Evolutionary conservation across 2,329 filamentous ascomycete genomes (phyloP).

Genomic region (Epichloe baconii): DNA sequence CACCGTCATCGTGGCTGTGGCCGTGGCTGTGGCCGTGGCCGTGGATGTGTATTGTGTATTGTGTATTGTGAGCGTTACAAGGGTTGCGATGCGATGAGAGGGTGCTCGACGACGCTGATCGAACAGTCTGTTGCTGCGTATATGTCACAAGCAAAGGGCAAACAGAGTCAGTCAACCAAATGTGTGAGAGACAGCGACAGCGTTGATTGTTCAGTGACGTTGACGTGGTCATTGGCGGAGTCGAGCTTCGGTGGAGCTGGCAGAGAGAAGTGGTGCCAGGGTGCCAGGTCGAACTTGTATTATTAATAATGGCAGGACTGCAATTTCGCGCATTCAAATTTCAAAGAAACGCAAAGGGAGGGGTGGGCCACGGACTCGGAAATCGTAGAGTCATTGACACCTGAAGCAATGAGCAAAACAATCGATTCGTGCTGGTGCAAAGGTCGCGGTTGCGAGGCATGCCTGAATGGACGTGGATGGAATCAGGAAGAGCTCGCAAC

Average conservation of each 20-base stretch:
- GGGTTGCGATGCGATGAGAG: background rate
- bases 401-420: too few species aligned
- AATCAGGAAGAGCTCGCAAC: constrained; percentile 14
- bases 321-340: background rate
- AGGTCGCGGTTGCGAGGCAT: background rate
- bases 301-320: background rate
- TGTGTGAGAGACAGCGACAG: background rate
- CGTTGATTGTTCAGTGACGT: too few species aligned
- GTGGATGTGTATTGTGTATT: too few species aligned
- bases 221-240: constrained; percentile 4
- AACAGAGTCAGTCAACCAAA: background rate
- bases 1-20: constrained; percentile 44
- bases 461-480: constrained; percentile 15
- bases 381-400: too few species aligned
- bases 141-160: background rate
- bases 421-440: background rate
- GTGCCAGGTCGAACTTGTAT: background rate
- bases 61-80: background rate
- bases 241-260: constrained; percentile 4
- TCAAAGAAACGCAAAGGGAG: background rate
- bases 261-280: background rate
- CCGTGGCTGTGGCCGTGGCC: constrained; percentile 3
- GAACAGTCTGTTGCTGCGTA: background rate
- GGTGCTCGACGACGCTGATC: background rate
- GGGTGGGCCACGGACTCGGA: too few species aligned